Base-by-base conservation (phyloP, 2,329 filamentous ascomycete species). In the Colletotrichum sp. region DNA sequence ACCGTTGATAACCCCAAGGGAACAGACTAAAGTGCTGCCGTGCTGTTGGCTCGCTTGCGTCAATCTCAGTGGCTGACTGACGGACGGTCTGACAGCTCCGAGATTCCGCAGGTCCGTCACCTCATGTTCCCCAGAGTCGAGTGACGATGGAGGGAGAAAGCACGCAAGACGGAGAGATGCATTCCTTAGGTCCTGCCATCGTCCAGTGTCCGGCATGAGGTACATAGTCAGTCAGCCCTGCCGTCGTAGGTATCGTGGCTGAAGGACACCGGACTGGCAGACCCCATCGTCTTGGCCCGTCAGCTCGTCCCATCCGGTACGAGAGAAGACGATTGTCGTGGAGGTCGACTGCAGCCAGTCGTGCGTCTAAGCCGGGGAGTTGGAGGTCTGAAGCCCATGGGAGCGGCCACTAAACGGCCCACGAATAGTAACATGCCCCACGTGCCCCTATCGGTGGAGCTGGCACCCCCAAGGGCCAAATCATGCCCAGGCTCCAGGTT, bases 341-440 rank as follows among this genome's bases (percentile, higher is more conserved):
- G 59, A 57, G 59, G 66, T 34, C 57, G 69, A 21, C 34, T 74
- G 57, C 71, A 74, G 44, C 66, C 66, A 64, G 65, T 32, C 18
- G 44, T 52, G 44, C 18, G 44, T 52, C 66, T 16, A 32, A 44
- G 57, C 60, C 26, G 36, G 26, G 57, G 66, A 36, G 28, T 30
- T 52, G n/a, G 10, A 59, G 32, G n/a, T 52, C n/a, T 52, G 44
- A 52, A 52, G 71, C 24, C 5, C 64, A 44, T 30, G 26, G 60
- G 34, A 69, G 57, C 49, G 60, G 49, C 72, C 68, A 44, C 32
- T 74, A 69, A 69, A 69, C n/a, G 39, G 59, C 59, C 69, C 65
- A 72, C 39, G 76, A 77, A 77, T 77, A 76, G 76, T 60, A 77
- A 72, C 76, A 66, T 7, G 69, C 72, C 72, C 76, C 72, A 77